A percentile compares a stretch with the other conserved stretches of the same genome.
These are phyloP conservation scores for Claviceps cyperi DNA, from an alignment of 2,329 filamentous ascomycete genomes.

Conservation along the genomic window DNA sequence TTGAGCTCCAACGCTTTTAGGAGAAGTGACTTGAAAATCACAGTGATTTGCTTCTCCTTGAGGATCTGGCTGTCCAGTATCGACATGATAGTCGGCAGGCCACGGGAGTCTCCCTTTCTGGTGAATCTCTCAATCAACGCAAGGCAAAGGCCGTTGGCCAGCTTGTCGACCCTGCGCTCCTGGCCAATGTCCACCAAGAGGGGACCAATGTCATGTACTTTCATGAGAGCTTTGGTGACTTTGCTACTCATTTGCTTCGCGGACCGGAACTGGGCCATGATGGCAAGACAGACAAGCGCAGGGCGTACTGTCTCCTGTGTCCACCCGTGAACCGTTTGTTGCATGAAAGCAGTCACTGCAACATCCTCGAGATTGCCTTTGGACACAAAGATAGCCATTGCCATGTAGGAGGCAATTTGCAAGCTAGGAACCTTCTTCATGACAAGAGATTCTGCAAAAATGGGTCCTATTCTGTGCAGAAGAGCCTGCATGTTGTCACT, in stretches of 20 bases:
- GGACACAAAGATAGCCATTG: slow-evolving; percentile 69
- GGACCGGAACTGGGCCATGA: slow-evolving; percentile 68
- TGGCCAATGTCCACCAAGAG: slow-evolving; percentile 47
- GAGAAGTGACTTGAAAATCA: slow-evolving; percentile 51
- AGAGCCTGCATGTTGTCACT: slow-evolving; percentile 70
- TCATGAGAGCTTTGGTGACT: slow-evolving; percentile 55
- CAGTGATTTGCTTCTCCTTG: slow-evolving; percentile 46
- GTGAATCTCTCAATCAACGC: slow-evolving; percentile 47
- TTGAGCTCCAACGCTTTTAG: slow-evolving; percentile 43
- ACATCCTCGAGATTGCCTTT: slow-evolving; percentile 69
- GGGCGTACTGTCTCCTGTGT: slow-evolving; percentile 56
- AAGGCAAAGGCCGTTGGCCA: slow-evolving; percentile 58
- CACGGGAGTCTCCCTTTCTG: slow-evolving; percentile 43
- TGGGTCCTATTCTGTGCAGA: slow-evolving; percentile 47
- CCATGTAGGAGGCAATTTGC: slow-evolving; percentile 82
- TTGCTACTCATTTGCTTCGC: slow-evolving; percentile 53
- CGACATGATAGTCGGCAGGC: slow-evolving; percentile 44
- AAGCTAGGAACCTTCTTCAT: slow-evolving; percentile 65
- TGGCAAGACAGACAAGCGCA: slow-evolving; percentile 64
- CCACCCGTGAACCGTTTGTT: slow-evolving; percentile 69
- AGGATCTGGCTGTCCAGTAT: slow-evolving; percentile 47
- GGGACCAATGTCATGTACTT: slow-evolving; percentile 43
- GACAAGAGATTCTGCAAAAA: slow-evolving; percentile 64
- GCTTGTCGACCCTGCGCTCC: slow-evolving; percentile 53
- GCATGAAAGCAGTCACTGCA: slow-evolving; percentile 77